Percentiles rank a stretch among this genome's conserved stretches.
These are phyloP conservation scores for Cutaneotrichosporon dermatis DNA, from an alignment of 1,284 basidiomycete species.

Conservation along the genomic window DNA sequence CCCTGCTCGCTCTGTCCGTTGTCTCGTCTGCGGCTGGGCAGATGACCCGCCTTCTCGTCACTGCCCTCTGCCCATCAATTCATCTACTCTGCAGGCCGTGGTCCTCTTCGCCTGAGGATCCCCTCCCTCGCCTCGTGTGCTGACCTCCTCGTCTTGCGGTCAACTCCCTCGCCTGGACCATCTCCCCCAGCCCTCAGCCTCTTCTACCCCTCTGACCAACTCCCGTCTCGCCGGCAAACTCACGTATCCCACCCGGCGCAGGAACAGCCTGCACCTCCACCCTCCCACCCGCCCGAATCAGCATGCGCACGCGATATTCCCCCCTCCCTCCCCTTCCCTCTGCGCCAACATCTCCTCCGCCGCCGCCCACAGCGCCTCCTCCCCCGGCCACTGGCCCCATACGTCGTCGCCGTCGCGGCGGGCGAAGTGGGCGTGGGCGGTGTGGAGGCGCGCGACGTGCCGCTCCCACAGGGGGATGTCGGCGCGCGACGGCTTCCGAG, in stretches of 20 bases:
- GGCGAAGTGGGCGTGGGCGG: slow-evolving; percentile 31
- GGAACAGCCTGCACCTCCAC: slow-evolving; percentile 31
- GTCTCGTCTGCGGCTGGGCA: no score
- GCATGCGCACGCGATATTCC: slow-evolving; percentile 16
- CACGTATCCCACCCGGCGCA: slow-evolving; percentile 26
- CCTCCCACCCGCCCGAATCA: slow-evolving; percentile 19
- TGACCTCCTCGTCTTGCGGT: no score
- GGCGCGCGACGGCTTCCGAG: not conserved
- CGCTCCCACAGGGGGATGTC: slow-evolving; percentile 22
- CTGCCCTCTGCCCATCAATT: no score
- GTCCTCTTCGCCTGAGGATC: no score
- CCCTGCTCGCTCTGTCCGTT: no score
- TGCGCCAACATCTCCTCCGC: slow-evolving; percentile 16
- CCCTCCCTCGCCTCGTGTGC: no score
- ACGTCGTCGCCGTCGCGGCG: slow-evolving; percentile 12
- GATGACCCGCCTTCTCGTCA: no score
- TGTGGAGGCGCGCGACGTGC: slow-evolving; percentile 32
- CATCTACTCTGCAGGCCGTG: not conserved
- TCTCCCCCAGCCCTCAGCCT: no score
- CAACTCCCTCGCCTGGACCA: no score
- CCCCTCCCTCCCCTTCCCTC: not conserved
- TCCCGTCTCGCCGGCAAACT: slow-evolving; percentile 4
- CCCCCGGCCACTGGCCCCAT: slow-evolving; percentile 35
- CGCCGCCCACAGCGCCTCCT: slow-evolving; percentile 23
- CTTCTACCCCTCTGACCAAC: no score